phyloP scores from a whole-genome alignment of 148 eudicot genomes.

The Fagopyrum esculentum region DNA sequence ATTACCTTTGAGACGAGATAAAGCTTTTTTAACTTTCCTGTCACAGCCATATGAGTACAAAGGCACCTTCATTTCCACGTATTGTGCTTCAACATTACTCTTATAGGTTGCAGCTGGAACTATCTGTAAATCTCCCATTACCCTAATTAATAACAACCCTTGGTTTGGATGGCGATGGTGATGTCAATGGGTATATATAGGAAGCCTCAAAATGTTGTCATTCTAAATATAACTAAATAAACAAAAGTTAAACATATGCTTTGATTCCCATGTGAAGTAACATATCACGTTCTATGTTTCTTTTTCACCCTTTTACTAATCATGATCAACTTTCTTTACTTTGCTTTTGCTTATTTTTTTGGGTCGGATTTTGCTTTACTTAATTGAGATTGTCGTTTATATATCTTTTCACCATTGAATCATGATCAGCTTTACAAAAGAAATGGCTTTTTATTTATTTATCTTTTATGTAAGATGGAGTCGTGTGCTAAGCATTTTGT shows the following conservation, averaged over 20 bases:
- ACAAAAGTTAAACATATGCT: conserved; percentile 5
- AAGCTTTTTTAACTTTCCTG: conserved; percentile 72
- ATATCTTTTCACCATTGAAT: not conserved
- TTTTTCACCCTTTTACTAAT: not conserved
- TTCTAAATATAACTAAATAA: not conserved
- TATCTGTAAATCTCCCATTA: conserved; percentile 52
- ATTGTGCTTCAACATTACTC: conserved; percentile 67
- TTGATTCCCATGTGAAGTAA: conserved; percentile 8
- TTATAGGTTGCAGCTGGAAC: conserved; percentile 47
- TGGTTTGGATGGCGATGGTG: not conserved
- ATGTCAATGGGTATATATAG: not conserved
- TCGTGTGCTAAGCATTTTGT: not conserved
- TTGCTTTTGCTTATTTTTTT: not conserved
- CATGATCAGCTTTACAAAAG: not conserved
- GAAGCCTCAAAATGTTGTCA: not conserved
- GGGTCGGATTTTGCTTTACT: conserved; percentile 1
- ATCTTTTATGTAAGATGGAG: not conserved
- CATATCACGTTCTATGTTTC: conserved; percentile 2
- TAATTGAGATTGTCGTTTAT: conserved; percentile 2
- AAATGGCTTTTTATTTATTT: not conserved
- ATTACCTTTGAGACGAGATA: conserved; percentile 67
- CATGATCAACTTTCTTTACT: conserved; percentile 6
- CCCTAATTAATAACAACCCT: not conserved
- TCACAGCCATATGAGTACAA: conserved; percentile 86
- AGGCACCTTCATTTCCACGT: conserved; percentile 93